Evolutionary conservation across 2,329 filamentous ascomycete species (phyloP).

Genomic region (Sphaerostilbella broomeana): DNA sequence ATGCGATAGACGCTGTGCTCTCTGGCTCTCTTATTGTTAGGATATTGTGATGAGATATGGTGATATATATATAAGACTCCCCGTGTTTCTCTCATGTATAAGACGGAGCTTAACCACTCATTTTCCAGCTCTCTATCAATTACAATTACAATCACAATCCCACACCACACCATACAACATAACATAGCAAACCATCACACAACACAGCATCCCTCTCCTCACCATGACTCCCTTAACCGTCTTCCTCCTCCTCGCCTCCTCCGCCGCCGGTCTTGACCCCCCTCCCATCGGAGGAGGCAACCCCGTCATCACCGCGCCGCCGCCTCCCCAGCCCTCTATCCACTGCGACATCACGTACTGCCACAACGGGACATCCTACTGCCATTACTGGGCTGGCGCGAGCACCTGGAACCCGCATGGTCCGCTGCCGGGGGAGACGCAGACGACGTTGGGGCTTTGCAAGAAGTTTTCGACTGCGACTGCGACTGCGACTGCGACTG

Average conservation of each 20-base stretch:
- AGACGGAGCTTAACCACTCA: not conserved
- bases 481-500: too few species aligned
- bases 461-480: too few species aligned
- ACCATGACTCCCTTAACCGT: constrained; percentile 1
- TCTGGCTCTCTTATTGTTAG: too few species aligned
- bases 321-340: constrained; percentile 7
- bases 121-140: not conserved
- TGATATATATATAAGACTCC: not conserved
- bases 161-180: not conserved
- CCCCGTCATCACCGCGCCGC: not conserved
- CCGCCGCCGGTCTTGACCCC: not conserved
- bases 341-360: constrained; percentile 32
- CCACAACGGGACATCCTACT: constrained; percentile 29
- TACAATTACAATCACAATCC: not conserved
- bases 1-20: too few species aligned
- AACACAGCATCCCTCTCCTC: not conserved
- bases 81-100: not conserved
- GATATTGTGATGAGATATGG: too few species aligned
- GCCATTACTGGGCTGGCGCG: constrained; percentile 34
- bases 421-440: constrained; percentile 31
- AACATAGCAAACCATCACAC: not conserved
- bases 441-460: constrained; percentile 23
- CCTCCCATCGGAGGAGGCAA: not conserved
- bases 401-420: constrained; percentile 30
- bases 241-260: constrained; percentile 4